Percentiles rank a stretch among this genome's conserved stretches.
Evolutionary conservation across 2,329 filamentous ascomycete species (phyloP).

Genomic region (Hypoxylon sp.): DNA sequence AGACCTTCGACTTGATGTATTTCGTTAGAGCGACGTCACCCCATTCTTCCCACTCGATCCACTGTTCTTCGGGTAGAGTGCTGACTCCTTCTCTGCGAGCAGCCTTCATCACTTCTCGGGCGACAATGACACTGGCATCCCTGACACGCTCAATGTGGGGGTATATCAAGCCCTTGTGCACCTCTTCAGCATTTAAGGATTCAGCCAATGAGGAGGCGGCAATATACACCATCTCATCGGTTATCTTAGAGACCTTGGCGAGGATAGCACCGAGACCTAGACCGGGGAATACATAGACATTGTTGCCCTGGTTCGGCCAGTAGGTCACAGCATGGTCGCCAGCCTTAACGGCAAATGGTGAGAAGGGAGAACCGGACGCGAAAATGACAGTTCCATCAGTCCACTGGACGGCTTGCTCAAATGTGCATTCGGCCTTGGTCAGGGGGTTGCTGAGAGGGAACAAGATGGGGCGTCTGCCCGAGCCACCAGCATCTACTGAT

Average conservation of each 20-base stretch:
- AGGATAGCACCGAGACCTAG: conserved; percentile 95
- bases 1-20: conserved; percentile 73
- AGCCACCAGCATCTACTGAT: conserved; percentile 73
- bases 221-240: conserved; percentile 97
- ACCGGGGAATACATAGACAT: conserved; percentile 95
- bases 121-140: conserved; percentile 88
- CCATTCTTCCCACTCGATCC: conserved; percentile 81
- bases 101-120: conserved; percentile 92
- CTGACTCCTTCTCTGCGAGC: conserved; percentile 87
- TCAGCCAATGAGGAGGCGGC: conserved; percentile 86
- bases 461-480: conserved; percentile 87
- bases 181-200: conserved; percentile 84
- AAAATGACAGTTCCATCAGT: conserved; percentile 94
- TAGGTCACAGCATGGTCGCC: conserved; percentile 75
- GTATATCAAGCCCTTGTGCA: conserved; percentile 88
- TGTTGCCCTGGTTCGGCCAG: conserved; percentile 87
- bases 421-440: conserved; percentile 97
- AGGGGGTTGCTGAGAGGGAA: conserved; percentile 98
- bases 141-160: conserved; percentile 91
- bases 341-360: conserved; percentile 75
- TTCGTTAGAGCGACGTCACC: conserved; percentile 73
- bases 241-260: conserved; percentile 87
- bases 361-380: conserved; percentile 94
- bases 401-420: conserved; percentile 91
- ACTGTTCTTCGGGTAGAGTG: conserved; percentile 75